These are phyloP conservation scores for Cryptococcus sp. DNA, from an alignment of 1,284 basidiomycete genomes.

Conservation along the genomic window DNA sequence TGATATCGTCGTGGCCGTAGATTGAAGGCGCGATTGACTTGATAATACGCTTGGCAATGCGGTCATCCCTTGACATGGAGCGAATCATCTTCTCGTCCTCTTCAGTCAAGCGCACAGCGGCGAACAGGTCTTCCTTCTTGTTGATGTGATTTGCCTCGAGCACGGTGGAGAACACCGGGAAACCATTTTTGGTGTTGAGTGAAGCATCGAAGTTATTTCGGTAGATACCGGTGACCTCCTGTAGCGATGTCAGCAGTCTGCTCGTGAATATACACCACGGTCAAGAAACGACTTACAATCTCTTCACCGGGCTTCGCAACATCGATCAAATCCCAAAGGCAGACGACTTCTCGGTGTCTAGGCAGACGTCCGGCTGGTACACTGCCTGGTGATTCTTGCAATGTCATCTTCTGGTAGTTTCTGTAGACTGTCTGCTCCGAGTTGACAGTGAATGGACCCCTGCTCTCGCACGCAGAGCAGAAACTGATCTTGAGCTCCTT, in stretches of 20 bases:
- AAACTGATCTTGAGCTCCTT: constrained; percentile 93
- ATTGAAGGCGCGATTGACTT: constrained; percentile 99
- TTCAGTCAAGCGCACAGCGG: constrained; percentile 92
- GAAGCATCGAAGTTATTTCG: constrained; percentile 99
- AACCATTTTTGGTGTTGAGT: constrained; percentile 97
- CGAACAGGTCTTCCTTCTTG: constrained; percentile 92
- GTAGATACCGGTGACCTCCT: constrained; percentile 97
- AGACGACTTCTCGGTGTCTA: constrained; percentile 91
- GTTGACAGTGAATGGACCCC: constrained; percentile 94
- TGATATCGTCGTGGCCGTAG: constrained; percentile 98
- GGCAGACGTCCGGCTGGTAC: constrained; percentile 96
- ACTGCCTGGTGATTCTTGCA: constrained; percentile 97
- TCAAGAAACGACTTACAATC: constrained; percentile 63
- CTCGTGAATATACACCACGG: constrained; percentile 22
- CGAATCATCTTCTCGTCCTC: constrained; percentile 95
- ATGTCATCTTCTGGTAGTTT: constrained; percentile 98
- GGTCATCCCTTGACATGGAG: constrained; percentile 80
- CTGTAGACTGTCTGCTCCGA: constrained; percentile 98
- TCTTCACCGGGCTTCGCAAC: constrained; percentile 98
- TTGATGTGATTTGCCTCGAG: constrained; percentile 97
- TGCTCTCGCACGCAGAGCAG: constrained; percentile 89
- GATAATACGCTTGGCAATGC: constrained; percentile 94
- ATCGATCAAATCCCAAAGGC: constrained; percentile 98
- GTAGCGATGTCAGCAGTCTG: constrained; percentile 14
- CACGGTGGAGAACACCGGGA: constrained; percentile 97